phyloP scores from a whole-genome alignment of 495 filamentous ascomycete species.

The Tricharina praecox region DNA sequence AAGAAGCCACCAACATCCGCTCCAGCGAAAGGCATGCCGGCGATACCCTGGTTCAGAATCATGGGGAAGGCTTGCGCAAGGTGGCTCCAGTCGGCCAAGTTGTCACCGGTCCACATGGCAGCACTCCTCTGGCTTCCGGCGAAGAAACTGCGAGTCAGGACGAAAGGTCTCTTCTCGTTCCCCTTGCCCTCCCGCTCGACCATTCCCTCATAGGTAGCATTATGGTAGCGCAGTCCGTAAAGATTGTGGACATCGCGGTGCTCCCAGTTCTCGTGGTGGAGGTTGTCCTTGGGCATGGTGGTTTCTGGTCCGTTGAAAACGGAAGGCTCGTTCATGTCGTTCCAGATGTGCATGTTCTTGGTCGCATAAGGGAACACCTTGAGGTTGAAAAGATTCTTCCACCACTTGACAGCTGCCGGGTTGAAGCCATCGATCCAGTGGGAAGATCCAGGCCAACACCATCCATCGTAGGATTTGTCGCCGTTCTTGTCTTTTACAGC shows the following conservation, averaged over 20 bases:
- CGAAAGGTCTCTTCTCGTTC: conserved; percentile 66
- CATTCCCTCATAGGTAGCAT: conserved; percentile 75
- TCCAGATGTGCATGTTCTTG: conserved; percentile 85
- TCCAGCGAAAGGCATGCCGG: conserved; percentile 84
- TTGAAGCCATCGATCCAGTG: conserved; percentile 94
- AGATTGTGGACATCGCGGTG: conserved; percentile 93
- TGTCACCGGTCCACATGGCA: conserved; percentile 98
- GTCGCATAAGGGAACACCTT: conserved; percentile 66
- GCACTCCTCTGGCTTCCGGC: conserved; percentile 73
- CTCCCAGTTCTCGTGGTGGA: conserved; percentile 85
- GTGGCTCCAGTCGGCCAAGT: conserved; percentile 85
- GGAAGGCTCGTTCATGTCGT: conserved; percentile 98
- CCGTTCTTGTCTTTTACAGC: conserved; percentile 80
- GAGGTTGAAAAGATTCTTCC: conserved; percentile 72
- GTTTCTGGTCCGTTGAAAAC: conserved; percentile 97
- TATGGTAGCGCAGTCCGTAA: conserved; percentile 82
- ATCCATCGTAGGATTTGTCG: conserved; percentile 67
- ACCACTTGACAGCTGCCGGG: conserved; percentile 73
- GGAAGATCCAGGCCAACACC: conserved; percentile 95
- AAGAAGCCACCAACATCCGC: conserved; percentile 98
- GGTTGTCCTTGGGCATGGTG: conserved; percentile 93
- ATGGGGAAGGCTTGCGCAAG: conserved; percentile 73
- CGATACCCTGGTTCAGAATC: conserved; percentile 78
- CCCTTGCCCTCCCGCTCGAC: conserved; percentile 57
- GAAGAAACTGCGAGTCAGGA: conserved; percentile 82